A percentile compares a stretch with the other conserved stretches of the same genome.
These are phyloP conservation scores for Cymodocea nodosa DNA, from an alignment of 116 monocot species.

Conservation along the genomic window DNA sequence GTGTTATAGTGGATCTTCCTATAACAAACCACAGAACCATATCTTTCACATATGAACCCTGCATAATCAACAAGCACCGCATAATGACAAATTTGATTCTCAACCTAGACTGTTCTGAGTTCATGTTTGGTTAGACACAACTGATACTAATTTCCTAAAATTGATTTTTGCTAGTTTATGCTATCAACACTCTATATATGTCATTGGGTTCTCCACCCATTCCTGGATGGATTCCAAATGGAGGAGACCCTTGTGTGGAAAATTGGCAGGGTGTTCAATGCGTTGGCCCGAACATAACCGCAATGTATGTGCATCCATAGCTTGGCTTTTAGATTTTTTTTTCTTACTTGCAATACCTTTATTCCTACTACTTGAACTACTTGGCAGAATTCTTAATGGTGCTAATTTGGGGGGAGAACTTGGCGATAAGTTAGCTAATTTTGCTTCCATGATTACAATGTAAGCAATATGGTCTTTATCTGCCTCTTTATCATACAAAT, in stretches of 20 bases:
- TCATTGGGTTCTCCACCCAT: conserved; percentile 78
- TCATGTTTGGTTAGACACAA: neutral
- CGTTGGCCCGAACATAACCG: conserved; percentile 59
- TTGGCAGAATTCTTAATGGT: conserved; percentile 59
- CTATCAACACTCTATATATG: conserved; percentile 78
- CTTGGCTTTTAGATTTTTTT: conserved; percentile 8
- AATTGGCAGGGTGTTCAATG: conserved; percentile 90
- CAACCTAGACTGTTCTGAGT: neutral
- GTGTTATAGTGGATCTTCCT: too few species aligned
- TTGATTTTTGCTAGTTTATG: conserved; percentile 46
- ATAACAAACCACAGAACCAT: too few species aligned
- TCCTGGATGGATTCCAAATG: conserved; percentile 85
- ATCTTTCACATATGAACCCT: too few species aligned
- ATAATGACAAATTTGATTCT: too few species aligned
- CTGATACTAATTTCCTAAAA: conserved; percentile 3
- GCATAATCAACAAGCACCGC: too few species aligned
- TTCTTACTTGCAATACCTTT: neutral
- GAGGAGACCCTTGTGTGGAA: conserved; percentile 83
- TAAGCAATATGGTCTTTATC: conserved; percentile 21
- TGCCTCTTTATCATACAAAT: neutral
- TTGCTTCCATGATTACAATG: conserved; percentile 74
- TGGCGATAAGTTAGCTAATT: conserved; percentile 58
- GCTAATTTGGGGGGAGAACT: conserved; percentile 90
- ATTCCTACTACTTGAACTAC: neutral
- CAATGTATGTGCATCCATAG: conserved; percentile 38